phyloP scores from a whole-genome alignment of 495 filamentous ascomycete genomes.

The Choiromyces venosus region DNA sequence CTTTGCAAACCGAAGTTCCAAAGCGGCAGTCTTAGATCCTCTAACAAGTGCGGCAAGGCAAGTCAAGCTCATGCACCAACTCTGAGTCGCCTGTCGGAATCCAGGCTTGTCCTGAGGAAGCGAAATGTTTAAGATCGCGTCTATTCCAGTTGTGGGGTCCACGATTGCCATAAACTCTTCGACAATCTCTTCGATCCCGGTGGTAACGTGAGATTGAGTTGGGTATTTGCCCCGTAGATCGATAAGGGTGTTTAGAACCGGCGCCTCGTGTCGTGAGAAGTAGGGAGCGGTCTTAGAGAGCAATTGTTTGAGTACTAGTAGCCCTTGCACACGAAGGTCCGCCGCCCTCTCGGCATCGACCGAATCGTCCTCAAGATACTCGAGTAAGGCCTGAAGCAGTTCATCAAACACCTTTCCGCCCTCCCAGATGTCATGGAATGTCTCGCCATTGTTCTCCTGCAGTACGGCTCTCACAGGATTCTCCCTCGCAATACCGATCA shows the following conservation, averaged over 20 bases:
- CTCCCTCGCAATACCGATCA: constrained; percentile 73
- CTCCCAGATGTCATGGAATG: constrained; percentile 50
- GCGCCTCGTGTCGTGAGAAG: constrained; percentile 62
- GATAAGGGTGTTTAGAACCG: constrained; percentile 44
- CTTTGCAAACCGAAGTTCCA: constrained; percentile 32
- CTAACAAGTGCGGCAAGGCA: constrained; percentile 39
- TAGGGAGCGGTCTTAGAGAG: constrained; percentile 62
- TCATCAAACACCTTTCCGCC: constrained; percentile 59
- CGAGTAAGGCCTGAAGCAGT: constrained; percentile 66
- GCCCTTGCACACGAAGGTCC: constrained; percentile 76
- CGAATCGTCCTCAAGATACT: constrained; percentile 60
- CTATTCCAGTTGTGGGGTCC: constrained; percentile 49
- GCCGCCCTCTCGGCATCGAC: constrained; percentile 53
- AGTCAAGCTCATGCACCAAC: constrained; percentile 40
- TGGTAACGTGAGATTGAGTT: constrained; percentile 52
- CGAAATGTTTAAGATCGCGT: constrained; percentile 50
- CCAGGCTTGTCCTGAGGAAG: constrained; percentile 42
- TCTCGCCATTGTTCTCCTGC: constrained; percentile 49
- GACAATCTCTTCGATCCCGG: constrained; percentile 55
- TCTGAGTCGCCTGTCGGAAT: constrained; percentile 40
- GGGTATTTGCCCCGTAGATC: constrained; percentile 41
- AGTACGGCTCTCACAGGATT: constrained; percentile 51
- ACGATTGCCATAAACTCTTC: constrained; percentile 52
- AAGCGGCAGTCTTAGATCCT: constrained; percentile 18
- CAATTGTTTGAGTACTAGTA: constrained; percentile 73